These are phyloP conservation scores for Pleurotus citrinopileatus DNA, from an alignment of 768 basidiomycete genomes.

Conservation along the genomic window DNA sequence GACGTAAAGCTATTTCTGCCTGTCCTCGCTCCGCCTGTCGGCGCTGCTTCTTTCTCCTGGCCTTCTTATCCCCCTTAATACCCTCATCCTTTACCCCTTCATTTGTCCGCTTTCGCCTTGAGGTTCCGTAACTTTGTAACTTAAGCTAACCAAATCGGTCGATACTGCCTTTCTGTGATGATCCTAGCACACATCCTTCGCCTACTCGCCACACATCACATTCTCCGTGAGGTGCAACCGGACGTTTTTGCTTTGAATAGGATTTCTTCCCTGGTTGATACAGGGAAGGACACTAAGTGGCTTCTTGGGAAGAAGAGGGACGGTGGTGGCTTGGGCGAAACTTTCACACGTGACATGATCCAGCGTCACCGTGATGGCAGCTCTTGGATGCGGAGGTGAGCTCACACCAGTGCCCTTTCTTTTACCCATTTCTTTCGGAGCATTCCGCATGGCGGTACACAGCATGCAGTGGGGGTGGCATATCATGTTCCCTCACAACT, in stretches of 20 bases:
- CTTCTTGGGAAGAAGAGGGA: slow-evolving; percentile 1
- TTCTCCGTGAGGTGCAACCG: slow-evolving; percentile 65
- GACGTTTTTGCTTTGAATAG: slow-evolving; percentile 74
- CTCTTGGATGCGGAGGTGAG: no score
- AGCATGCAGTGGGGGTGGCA: no score
- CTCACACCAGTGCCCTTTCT: no score
- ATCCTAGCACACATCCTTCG: slow-evolving; percentile 66
- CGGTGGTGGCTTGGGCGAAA: not conserved
- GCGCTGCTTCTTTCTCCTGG: slow-evolving; percentile 6
- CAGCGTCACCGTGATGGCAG: not conserved
- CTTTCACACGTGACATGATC: not conserved
- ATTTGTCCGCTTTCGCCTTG: not conserved
- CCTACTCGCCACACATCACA: slow-evolving; percentile 75
- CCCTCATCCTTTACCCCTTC: not conserved
- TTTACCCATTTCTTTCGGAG: no score
- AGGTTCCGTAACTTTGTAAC: not conserved
- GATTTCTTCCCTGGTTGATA: slow-evolving; percentile 66
- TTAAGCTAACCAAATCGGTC: slow-evolving; percentile 4
- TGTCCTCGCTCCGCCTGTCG: not conserved
- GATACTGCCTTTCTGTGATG: not conserved
- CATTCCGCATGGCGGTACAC: no score
- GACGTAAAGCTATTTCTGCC: slow-evolving; percentile 5
- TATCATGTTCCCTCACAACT: no score
- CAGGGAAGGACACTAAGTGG: slow-evolving; percentile 45
- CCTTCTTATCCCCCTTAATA: not conserved